phyloP scores from a whole-genome alignment of 768 basidiomycete species.

The Suillus brevipes region DNA sequence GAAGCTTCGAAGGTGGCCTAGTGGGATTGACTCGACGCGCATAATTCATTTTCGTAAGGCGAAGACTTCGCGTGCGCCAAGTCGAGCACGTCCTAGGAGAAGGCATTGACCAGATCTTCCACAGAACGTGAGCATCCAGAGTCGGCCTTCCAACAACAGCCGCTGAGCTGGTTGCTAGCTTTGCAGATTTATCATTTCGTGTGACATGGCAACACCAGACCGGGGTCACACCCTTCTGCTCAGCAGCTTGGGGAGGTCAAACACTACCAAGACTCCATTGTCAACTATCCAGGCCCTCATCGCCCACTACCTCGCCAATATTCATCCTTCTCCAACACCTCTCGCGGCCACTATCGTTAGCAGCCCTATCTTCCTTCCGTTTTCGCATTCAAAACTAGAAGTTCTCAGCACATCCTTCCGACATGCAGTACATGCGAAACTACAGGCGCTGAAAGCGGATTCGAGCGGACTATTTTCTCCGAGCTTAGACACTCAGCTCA shows the following conservation, averaged over 20 bases:
- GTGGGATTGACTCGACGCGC: not conserved
- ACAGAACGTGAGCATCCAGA: not conserved
- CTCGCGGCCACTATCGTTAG: conserved; percentile 34
- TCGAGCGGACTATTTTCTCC: conserved; percentile 33
- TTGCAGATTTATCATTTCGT: not conserved
- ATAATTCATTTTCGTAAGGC: not conserved
- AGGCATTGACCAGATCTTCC: not conserved
- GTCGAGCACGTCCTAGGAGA: not conserved
- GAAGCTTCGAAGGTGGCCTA: not conserved
- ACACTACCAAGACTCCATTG: conserved; percentile 16
- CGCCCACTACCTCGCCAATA: conserved; percentile 28
- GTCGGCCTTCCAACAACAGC: no score
- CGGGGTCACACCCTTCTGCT: conserved; percentile 27
- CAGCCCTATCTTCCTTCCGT: conserved; percentile 32
- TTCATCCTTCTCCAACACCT: conserved; percentile 32
- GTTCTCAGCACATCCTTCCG: conserved; percentile 30
- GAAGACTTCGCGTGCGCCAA: not conserved
- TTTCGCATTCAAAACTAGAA: conserved; percentile 30
- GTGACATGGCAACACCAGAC: conserved; percentile 13
- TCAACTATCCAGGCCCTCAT: conserved; percentile 28
- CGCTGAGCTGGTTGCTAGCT: not conserved
- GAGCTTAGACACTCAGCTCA: conserved; percentile 41
- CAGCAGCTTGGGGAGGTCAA: conserved; percentile 23
- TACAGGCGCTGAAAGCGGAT: conserved; percentile 25
- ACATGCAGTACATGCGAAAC: conserved; percentile 32